Conservation (phyloP, 257 asterid species). For the Solanum ossicruentum region DNA sequence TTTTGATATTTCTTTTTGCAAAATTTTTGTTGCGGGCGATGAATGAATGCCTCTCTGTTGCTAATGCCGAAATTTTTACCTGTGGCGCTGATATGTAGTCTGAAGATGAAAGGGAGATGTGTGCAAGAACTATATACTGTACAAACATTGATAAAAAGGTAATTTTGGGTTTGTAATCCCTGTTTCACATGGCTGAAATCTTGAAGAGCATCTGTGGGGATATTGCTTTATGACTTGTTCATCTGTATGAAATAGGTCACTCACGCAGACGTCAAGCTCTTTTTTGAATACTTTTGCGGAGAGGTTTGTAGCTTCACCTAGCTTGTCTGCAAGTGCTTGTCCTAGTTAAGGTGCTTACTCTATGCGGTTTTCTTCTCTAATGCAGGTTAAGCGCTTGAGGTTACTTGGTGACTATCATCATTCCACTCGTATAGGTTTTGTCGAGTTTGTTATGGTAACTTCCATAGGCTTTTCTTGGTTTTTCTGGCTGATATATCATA, state of each 20-base stretch:
- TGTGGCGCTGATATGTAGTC: constrained; percentile 9
- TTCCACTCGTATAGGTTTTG: constrained; percentile 91
- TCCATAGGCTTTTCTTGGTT: not conserved
- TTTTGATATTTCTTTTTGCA: not conserved
- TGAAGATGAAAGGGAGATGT: constrained; percentile 62
- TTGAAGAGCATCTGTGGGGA: not conserved
- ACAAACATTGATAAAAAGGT: constrained; percentile 65
- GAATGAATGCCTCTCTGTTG: not conserved
- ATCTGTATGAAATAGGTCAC: constrained; percentile 26
- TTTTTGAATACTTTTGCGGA: constrained; percentile 43
- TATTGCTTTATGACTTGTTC: not conserved
- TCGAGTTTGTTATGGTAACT: constrained; percentile 88
- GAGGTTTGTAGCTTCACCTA: constrained; percentile 25
- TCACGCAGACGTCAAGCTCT: constrained; percentile 46
- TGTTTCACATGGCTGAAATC: not conserved
- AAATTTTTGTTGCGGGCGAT: not conserved
- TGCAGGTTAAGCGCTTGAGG: constrained; percentile 90
- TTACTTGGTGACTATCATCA: constrained; percentile 94
- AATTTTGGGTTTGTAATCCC: not conserved
- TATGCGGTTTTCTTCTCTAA: constrained; percentile 12
- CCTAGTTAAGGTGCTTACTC: not conserved
- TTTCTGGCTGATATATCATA: not conserved
- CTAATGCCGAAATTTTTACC: not conserved
- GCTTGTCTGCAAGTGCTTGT: not conserved
- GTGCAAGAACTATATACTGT: constrained; percentile 50